phyloP scores from a whole-genome alignment of 768 basidiomycete genomes.

The Russula dissimulans region DNA sequence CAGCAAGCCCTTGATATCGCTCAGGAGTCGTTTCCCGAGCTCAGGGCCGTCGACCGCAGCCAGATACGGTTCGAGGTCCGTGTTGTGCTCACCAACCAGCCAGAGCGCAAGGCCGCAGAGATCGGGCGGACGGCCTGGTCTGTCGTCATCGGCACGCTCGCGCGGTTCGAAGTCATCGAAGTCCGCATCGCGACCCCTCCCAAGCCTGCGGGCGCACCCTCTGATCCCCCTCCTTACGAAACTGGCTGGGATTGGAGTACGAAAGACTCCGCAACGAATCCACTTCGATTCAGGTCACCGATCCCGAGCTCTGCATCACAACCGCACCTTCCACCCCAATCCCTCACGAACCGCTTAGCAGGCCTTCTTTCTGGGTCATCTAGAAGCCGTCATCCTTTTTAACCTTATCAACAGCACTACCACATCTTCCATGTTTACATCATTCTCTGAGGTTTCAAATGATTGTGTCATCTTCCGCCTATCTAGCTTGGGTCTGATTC shows the following conservation, averaged over 20 bases:
- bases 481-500: not conserved
- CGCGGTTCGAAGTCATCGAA: slow-evolving; percentile 25
- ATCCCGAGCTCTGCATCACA: too few relatives aligned
- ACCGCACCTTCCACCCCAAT: not conserved
- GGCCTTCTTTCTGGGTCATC: not conserved
- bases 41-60: slow-evolving; percentile 15
- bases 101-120: slow-evolving; percentile 15
- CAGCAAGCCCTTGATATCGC: slow-evolving; percentile 23
- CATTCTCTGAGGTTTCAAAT: not conserved
- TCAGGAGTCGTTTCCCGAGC: slow-evolving; percentile 19
- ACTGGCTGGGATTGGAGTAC: not conserved
- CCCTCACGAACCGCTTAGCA: not conserved
- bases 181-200: slow-evolving; percentile 12
- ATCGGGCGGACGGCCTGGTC: slow-evolving; percentile 25
- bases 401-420: not conserved
- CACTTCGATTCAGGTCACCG: too few relatives aligned
- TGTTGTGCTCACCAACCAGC: slow-evolving; percentile 15
- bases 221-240: slow-evolving; percentile 9
- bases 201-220: not conserved
- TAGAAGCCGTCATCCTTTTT: not conserved
- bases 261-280: not conserved
- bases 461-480: not conserved
- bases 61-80: slow-evolving; percentile 23
- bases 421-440: not conserved
- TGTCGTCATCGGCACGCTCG: slow-evolving; percentile 17